Evolutionary conservation across 805 yeast genomes (phyloP).

Genomic region (Teunomyces barrocoloradensis): DNA sequence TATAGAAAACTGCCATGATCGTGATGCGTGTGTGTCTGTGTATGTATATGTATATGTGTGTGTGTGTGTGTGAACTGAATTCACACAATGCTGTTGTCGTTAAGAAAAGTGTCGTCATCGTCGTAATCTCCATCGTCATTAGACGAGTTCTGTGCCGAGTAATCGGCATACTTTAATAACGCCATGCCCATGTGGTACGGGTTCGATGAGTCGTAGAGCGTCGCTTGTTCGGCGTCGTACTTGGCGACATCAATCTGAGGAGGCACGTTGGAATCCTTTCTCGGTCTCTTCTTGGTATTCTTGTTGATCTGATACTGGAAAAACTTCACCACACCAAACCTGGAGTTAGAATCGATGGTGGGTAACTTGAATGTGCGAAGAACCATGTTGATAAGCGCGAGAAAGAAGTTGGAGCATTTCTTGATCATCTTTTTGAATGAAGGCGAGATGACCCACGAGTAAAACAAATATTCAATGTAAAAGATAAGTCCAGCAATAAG

Average conservation of each 20-base stretch:
- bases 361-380: not conserved
- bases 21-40: not conserved
- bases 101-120: not conserved
- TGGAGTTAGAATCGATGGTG: not conserved
- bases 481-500: constrained; percentile 45
- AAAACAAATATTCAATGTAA: constrained; percentile 39
- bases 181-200: not conserved
- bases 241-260: constrained; percentile 27
- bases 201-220: not conserved
- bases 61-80: no score
- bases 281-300: constrained; percentile 34
- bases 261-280: constrained; percentile 58
- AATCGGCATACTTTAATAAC: not conserved
- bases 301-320: constrained; percentile 12
- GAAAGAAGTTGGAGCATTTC: constrained; percentile 2
- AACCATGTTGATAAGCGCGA: not conserved
- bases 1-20: not conserved
- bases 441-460: constrained; percentile 31
- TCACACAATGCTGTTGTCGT: constrained; percentile 2
- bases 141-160: not conserved
- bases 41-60: not conserved
- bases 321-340: constrained; percentile 3
- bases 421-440: constrained; percentile 24
- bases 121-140: not conserved
- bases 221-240: constrained; percentile 1